Percentiles rank a stretch among this genome's conserved stretches.
phyloP scores from a whole-genome alignment of 2,329 filamentous ascomycete genomes.

The Parafenestella ontariensis region DNA sequence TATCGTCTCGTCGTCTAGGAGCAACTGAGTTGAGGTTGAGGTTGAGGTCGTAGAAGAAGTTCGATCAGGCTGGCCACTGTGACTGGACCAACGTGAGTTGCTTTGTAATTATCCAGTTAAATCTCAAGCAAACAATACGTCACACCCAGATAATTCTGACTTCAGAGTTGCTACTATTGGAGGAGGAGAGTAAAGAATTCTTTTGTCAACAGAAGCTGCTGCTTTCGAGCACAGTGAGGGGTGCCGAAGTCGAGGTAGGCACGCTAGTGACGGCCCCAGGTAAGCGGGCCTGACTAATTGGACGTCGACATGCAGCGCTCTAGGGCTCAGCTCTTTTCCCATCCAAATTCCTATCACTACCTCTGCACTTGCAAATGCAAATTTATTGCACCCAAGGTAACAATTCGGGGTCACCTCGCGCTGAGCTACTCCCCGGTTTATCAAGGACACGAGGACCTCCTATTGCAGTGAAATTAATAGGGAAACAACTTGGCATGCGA shows the following conservation, averaged over 20 bases:
- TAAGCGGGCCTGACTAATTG: slow-evolving; percentile 4
- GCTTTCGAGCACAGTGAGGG: slow-evolving; percentile 7
- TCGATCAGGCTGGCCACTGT: slow-evolving; percentile 3
- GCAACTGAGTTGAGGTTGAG: neutral
- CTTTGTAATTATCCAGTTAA: neutral
- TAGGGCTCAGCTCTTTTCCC: neutral
- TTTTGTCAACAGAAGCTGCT: neutral
- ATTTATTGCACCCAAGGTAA: no score
- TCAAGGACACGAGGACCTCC: no score
- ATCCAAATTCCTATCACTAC: neutral
- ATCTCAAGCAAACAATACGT: neutral
- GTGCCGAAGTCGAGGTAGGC: neutral
- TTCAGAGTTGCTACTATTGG: neutral
- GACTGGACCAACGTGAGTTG: slow-evolving; percentile 4
- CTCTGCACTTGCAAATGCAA: neutral
- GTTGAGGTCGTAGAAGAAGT: neutral
- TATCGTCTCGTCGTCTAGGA: no score
- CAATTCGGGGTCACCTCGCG: no score
- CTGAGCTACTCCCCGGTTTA: no score
- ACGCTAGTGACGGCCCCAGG: neutral
- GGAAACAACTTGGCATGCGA: no score
- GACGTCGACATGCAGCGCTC: neutral
- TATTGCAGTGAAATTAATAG: no score
- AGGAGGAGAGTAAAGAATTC: neutral
- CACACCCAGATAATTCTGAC: neutral